Conservation (phyloP, 495 filamentous ascomycete genomes). For the Lentithecium fluviatile region DNA sequence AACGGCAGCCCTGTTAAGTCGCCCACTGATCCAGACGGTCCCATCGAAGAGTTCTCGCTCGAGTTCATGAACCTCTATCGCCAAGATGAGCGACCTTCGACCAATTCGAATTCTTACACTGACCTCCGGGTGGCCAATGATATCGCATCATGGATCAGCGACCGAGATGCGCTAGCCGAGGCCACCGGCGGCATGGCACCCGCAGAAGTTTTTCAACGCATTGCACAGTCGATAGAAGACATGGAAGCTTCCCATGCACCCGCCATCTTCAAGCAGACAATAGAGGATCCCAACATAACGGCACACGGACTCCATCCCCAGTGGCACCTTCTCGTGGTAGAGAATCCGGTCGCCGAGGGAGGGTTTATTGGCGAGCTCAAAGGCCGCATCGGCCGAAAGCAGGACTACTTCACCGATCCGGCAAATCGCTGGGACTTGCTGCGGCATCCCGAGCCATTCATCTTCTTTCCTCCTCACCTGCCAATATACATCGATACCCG, state of each 20-base stretch:
- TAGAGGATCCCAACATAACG: constrained; percentile 48
- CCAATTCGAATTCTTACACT: constrained; percentile 64
- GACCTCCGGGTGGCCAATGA: constrained; percentile 65
- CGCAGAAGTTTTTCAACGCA: constrained; percentile 56
- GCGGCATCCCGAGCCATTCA: constrained; percentile 65
- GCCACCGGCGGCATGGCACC: constrained; percentile 39
- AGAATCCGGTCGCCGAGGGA: constrained; percentile 59
- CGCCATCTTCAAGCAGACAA: constrained; percentile 48
- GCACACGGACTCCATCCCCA: constrained; percentile 51
- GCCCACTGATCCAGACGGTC: constrained; percentile 48
- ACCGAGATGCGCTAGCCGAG: constrained; percentile 54
- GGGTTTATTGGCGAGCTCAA: constrained; percentile 81
- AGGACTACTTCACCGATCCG: constrained; percentile 70
- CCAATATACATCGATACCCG: constrained; percentile 89
- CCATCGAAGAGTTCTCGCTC: constrained; percentile 64
- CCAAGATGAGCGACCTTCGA: constrained; percentile 56
- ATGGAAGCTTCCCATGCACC: constrained; percentile 48
- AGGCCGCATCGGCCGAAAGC: constrained; percentile 77
- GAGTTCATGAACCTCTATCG: constrained; percentile 72
- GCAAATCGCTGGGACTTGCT: constrained; percentile 73
- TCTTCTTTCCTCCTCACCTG: constrained; percentile 46
- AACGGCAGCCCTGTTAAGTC: constrained; percentile 56
- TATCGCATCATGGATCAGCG: constrained; percentile 70
- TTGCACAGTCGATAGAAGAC: constrained; percentile 56
- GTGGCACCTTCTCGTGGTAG: constrained; percentile 74